Evolutionary conservation across 208 protist species (phyloP).

Genomic region (Leishmania tarentolae): DNA sequence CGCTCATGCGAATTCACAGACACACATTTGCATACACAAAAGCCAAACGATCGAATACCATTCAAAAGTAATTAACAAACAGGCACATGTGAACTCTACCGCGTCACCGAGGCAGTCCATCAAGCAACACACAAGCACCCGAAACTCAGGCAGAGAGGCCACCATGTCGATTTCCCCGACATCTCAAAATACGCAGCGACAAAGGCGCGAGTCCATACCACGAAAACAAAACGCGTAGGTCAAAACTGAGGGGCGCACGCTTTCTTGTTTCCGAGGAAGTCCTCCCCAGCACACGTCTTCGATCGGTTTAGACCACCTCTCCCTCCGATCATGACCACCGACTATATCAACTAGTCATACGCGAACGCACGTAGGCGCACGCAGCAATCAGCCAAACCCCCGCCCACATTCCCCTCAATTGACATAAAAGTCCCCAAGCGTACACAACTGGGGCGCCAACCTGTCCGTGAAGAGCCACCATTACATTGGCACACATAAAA

Average conservation of each 20-base stretch:
- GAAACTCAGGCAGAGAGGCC: not conserved
- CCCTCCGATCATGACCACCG: not conserved
- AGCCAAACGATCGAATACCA: not conserved
- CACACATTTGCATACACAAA: not conserved
- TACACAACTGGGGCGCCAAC: not conserved
- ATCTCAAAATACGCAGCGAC: not conserved
- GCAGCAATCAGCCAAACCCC: not conserved
- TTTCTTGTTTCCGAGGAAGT: not conserved
- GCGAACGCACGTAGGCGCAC: not conserved
- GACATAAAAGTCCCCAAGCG: no score
- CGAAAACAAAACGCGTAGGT: slow-evolving; percentile 20
- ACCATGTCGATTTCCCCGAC: not conserved
- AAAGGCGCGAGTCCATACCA: not conserved
- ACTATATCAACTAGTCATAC: not conserved
- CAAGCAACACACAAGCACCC: not conserved
- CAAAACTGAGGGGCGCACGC: not conserved
- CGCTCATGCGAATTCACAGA: not conserved
- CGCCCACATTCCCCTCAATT: no score
- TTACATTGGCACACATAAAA: not conserved
- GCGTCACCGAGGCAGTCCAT: not conserved
- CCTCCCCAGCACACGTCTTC: not conserved
- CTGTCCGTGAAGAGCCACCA: not conserved
- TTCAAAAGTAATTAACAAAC: not conserved
- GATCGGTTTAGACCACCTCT: not conserved
- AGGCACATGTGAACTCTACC: not conserved